Conservation (phyloP, 129 eudicot species). For the Saposhnikovia divaricata region DNA sequence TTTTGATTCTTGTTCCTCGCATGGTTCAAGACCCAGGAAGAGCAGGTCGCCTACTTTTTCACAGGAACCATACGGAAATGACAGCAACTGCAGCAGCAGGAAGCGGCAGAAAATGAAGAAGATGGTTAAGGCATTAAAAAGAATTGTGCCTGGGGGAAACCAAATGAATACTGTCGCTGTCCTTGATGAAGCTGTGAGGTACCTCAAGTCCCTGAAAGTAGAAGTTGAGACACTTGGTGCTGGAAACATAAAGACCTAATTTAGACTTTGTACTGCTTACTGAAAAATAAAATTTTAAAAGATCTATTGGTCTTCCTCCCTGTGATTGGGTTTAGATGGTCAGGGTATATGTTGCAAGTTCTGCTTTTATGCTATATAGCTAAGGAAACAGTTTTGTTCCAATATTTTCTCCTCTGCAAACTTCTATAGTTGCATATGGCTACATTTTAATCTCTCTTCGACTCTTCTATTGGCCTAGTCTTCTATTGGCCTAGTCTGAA, state of each 20-base stretch:
- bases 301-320: background rate
- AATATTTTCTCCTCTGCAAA: background rate
- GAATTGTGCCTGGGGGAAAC: slow-evolving; percentile 62
- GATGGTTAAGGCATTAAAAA: slow-evolving; percentile 54
- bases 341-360: background rate
- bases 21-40: slow-evolving; percentile 25
- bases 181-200: slow-evolving; percentile 70
- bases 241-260: slow-evolving; percentile 26
- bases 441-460: background rate
- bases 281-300: background rate
- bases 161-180: slow-evolving; percentile 54
- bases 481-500: background rate
- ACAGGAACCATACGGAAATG: slow-evolving; percentile 20
- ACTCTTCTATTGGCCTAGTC: too few species aligned
- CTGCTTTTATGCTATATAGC: background rate
- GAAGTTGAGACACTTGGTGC: slow-evolving; percentile 56
- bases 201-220: slow-evolving; percentile 65
- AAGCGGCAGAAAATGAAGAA: slow-evolving; percentile 52
- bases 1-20: slow-evolving; percentile 43
- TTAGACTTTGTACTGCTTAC: background rate
- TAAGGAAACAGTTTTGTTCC: background rate
- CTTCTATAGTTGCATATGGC: background rate
- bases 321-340: background rate
- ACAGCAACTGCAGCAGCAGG: slow-evolving; percentile 21
- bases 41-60: slow-evolving; percentile 21